Conservation (phyloP, 2,329 filamentous ascomycete species). For the Paecilomyces sp. region DNA sequence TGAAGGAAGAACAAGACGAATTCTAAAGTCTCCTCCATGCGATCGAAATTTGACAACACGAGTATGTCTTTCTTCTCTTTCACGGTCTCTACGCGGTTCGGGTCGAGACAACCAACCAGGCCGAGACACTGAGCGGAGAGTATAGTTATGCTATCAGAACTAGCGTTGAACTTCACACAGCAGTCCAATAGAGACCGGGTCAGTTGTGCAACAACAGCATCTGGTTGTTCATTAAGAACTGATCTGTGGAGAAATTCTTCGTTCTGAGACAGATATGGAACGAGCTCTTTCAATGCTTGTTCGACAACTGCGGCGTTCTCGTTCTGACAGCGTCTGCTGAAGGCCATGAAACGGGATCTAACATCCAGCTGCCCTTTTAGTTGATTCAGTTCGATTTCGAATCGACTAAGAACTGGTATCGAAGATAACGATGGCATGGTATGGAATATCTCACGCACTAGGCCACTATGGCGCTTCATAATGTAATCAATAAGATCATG, state of each 20-base stretch:
- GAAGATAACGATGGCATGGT: conserved; percentile 70
- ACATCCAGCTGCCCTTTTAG: conserved; percentile 61
- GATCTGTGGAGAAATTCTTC: conserved; percentile 74
- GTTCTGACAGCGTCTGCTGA: conserved; percentile 66
- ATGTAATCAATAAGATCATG: conserved; percentile 58
- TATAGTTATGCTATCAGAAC: conserved; percentile 58
- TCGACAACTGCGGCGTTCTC: conserved; percentile 82
- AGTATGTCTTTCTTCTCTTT: conserved; percentile 77
- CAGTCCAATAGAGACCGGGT: conserved; percentile 78
- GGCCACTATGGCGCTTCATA: conserved; percentile 52
- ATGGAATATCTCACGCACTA: conserved; percentile 61
- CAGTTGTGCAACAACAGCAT: conserved; percentile 63
- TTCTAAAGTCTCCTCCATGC: conserved; percentile 68
- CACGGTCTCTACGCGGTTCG: conserved; percentile 76
- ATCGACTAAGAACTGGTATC: conserved; percentile 61
- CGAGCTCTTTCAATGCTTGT: conserved; percentile 71
- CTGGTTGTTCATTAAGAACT: conserved; percentile 75
- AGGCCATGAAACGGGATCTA: conserved; percentile 61
- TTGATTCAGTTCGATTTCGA: conserved; percentile 58
- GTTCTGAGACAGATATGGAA: conserved; percentile 62
- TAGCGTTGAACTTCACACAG: conserved; percentile 68
- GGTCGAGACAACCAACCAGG: conserved; percentile 82
- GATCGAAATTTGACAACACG: conserved; percentile 78
- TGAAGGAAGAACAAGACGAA: conserved; percentile 83
- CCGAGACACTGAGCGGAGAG: conserved; percentile 79